Evolutionary conservation across 495 filamentous ascomycete genomes (phyloP).

Genomic region (Halenospora varia): DNA sequence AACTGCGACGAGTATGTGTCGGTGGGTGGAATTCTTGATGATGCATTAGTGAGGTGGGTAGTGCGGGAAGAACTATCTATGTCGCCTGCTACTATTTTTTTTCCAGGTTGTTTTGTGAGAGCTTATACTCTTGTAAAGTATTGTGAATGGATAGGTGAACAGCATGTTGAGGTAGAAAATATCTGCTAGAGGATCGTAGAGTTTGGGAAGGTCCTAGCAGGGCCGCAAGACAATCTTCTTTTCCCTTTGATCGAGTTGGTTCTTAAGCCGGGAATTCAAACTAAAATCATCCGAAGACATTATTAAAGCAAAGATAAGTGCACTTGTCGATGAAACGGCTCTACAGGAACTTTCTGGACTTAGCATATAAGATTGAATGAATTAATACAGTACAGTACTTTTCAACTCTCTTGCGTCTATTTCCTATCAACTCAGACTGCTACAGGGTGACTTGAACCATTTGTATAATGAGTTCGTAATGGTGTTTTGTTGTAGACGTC

Average conservation of each 20-base stretch:
- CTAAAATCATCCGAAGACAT: slow-evolving; percentile 7
- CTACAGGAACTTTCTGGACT: slow-evolving; percentile 8
- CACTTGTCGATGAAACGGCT: slow-evolving; percentile 10
- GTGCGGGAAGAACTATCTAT: slow-evolving; percentile 3
- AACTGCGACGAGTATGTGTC: slow-evolving; percentile 6
- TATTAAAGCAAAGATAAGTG: slow-evolving; percentile 6
- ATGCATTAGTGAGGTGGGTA: slow-evolving; percentile 7
- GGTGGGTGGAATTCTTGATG: slow-evolving; percentile 5
- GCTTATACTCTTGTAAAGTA: slow-evolving; percentile 3
- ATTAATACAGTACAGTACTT: neutral
- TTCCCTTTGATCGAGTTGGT: slow-evolving; percentile 8
- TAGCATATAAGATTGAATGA: slow-evolving; percentile 6
- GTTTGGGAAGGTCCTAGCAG: slow-evolving; percentile 4
- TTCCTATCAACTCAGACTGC: slow-evolving; percentile 9
- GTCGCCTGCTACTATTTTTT: slow-evolving; percentile 1
- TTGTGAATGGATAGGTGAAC: slow-evolving; percentile 1
- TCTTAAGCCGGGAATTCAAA: slow-evolving; percentile 7
- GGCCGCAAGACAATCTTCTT: slow-evolving; percentile 6
- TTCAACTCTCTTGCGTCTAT: slow-evolving; percentile 5
- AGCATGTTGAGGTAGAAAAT: slow-evolving; percentile 9
- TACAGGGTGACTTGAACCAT: slow-evolving; percentile 5
- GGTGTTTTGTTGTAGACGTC: too few relatives aligned
- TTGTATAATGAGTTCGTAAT: too few relatives aligned
- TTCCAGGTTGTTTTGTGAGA: neutral
- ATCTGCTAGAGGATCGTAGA: slow-evolving; percentile 8